Base-by-base conservation (phyloP, 331 rosid species). In the Rosa hybrid region DNA sequence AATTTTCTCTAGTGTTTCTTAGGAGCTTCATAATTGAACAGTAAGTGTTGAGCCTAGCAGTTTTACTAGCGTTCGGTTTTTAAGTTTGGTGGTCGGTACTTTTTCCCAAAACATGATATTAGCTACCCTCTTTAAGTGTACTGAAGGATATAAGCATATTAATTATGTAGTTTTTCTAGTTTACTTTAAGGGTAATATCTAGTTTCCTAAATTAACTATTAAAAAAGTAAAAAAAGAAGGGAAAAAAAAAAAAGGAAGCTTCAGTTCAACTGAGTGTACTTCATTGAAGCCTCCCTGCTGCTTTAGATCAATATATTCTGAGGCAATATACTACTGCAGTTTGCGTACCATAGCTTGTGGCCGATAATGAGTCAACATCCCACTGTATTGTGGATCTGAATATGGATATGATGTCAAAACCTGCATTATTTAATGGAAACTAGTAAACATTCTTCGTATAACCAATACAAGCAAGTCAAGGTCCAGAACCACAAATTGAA, bases 321-420 rank as follows among this genome's bases (percentile, higher is more conserved):
- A 21, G 8, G 57, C 10, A 62, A 25, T 44, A 34, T 16, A 6
- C 34, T 11, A 77, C 81, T 30, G 34, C 60, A 49, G 27, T 79
- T 77, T 79, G 78, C 87, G 69, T 91, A 94, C 97, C 94, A 86
- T 82, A 23, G 86, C 76, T 73, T 82, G 96, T 73, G 81, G 88
- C 49, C 91, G 91, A 81, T 83, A 90, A 68, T 90, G 68, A 81
- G 84, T 51, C 74, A 92, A 81, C 74, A 87, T 56, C 85, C 85
- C 91, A 68, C 90, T 83, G 77, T 83, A 90, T 17, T 89, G 94
- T 83, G 90, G 87, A 79, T 90, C 92, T 49, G 85, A 82, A 88
- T 86, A 86, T 42, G 95, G 91, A 85, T 87, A 83, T 20, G 97
- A 75, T 25, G 94, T 82, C 72, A 91, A 77, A 80, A 87, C 92